Conservation (phyloP, 1,284 basidiomycete species). For the Mycena citricolor region DNA sequence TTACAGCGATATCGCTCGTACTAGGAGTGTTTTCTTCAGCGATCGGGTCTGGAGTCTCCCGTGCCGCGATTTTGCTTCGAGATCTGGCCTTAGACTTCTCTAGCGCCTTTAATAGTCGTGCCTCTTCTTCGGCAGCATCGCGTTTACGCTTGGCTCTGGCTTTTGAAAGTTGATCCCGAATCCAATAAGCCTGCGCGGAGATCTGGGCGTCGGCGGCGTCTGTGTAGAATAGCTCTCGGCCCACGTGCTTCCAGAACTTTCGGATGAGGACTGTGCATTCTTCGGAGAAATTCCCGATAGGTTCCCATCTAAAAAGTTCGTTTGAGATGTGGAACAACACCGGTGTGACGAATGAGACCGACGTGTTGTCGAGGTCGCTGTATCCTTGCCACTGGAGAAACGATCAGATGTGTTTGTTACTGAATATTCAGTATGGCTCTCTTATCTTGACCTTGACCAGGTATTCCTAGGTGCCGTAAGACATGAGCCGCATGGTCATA, state of each 20-base stretch:
- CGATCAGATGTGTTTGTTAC: neutral
- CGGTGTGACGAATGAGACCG: neutral
- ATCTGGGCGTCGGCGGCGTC: neutral
- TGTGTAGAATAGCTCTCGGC: neutral
- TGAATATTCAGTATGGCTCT: too few species aligned
- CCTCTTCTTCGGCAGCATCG: too few species aligned
- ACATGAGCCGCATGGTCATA: too few species aligned
- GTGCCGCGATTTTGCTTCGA: too few species aligned
- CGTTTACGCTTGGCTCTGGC: too few species aligned
- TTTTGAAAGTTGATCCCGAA: too few species aligned
- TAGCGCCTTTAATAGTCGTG: too few species aligned
- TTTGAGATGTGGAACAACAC: neutral
- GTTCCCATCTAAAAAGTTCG: slow-evolving; percentile 5
- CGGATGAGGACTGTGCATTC: neutral
- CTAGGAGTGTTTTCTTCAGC: too few species aligned
- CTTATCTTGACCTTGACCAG: neutral
- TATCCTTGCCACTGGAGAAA: slow-evolving; percentile 9
- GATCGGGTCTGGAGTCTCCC: too few species aligned
- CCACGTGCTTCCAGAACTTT: slow-evolving; percentile 7
- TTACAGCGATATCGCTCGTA: too few species aligned
- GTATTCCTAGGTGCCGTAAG: too few species aligned
- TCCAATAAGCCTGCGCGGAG: neutral
- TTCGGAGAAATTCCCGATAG: neutral
- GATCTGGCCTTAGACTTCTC: too few species aligned
- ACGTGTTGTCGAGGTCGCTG: slow-evolving; percentile 1